Base-by-base conservation (phyloP, 495 filamentous ascomycete genomes). In the Pyronema domesticum region DNA sequence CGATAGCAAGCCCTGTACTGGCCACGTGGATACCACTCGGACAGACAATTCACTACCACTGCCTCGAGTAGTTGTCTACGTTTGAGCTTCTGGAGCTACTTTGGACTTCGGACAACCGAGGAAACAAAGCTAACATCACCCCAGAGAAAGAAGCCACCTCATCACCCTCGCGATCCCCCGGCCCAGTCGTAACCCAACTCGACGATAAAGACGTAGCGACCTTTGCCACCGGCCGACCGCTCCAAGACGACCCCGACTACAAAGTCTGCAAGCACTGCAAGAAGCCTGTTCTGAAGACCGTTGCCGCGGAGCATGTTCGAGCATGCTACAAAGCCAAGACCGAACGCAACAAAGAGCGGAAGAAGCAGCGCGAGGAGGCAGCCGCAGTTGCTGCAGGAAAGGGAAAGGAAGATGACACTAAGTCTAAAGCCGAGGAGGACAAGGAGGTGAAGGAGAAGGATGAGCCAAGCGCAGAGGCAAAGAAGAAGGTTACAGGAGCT, bases 261-360 rank as follows among this genome's bases (percentile, higher is more conserved):
- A 73, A 80, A n/a, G 73, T 82, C 33, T 93, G 86, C 72, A 88
- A 84, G 62, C 78, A 82, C 50, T 93, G 86, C 72, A 88, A 85
- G 68, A 83, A 86, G 56, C 78, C 77, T 3, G 68, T 86, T 13
- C 69, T 83, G 36, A 79, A 78, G 57, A 70, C 72, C 6, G 74
- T 72, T 5, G 76, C 76, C 3, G 74, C 72, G 33, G 76, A 77
- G 0, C 86, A 93, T 64, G 76, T 85, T 51, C 74, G 75, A 15
- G 71, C 74, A 9, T 93, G 86, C 55, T 66, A 86, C 56, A 79
- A 76, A 54, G 77, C 77, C n/a, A 89, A 89, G 67, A 75, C 76
- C 42, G 80, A 83, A 55, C 80, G 78, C 65, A 80, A 80, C 9
- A 82, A 83, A 66, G 80, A 81, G 55, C 85, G 86, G 67, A 85